Evolutionary conservation across 2,329 filamentous ascomycete species (phyloP).

Genomic region (Ophiognomonia clavigignenti-juglandacearum): DNA sequence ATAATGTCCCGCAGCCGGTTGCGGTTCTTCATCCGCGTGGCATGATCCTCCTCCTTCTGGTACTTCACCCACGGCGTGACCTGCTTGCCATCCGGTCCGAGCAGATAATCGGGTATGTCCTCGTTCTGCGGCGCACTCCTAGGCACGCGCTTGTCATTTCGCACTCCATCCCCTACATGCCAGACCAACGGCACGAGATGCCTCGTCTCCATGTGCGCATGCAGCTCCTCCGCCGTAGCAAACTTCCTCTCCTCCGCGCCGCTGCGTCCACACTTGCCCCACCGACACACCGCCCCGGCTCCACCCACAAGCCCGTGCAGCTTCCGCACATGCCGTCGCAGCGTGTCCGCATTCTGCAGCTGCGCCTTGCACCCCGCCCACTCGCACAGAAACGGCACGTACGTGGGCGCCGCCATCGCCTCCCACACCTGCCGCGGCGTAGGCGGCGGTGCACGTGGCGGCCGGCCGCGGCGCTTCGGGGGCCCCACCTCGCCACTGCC

Average conservation of each 20-base stretch:
- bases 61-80: constrained; percentile 53
- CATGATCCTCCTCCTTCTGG: constrained; percentile 45
- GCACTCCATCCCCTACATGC: constrained; percentile 56
- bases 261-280: constrained; percentile 37
- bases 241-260: background rate
- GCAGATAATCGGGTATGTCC: constrained; percentile 43
- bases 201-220: constrained; percentile 46
- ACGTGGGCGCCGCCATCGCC: constrained; percentile 32
- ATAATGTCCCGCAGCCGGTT: constrained; percentile 39
- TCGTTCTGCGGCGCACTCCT: background rate
- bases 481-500: no score
- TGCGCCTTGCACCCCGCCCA: constrained; percentile 56
- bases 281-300: constrained; percentile 28
- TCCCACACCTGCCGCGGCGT: constrained; percentile 17
- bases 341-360: constrained; percentile 57
- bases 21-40: constrained; percentile 39
- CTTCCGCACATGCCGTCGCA: constrained; percentile 47
- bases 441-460: constrained; percentile 12
- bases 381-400: constrained; percentile 52
- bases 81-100: constrained; percentile 47
- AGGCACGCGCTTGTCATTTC: constrained; percentile 29
- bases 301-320: constrained; percentile 37
- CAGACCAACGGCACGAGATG: constrained; percentile 51
- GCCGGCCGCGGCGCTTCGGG: constrained; percentile 24
- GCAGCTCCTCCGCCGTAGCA: constrained; percentile 31